Conservation (phyloP, 495 filamentous ascomycete species). For the Venustampulla echinocandica region DNA sequence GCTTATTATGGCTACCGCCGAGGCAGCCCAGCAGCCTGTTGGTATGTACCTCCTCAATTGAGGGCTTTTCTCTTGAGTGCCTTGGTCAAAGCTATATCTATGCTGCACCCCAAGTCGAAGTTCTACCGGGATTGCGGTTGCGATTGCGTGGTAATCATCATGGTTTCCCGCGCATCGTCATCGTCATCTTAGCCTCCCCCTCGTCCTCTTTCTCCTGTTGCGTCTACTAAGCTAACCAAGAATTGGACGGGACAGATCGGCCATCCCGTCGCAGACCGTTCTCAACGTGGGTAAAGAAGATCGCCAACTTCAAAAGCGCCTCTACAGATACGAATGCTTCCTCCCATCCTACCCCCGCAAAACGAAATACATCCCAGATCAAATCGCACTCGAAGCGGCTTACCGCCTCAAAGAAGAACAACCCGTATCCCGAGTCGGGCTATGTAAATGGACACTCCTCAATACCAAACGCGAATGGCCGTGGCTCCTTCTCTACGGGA, state of each 20-base stretch:
- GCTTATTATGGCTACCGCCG: slow-evolving; percentile 72
- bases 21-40: slow-evolving; percentile 52
- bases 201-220: not conserved
- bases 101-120: no score
- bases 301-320: slow-evolving; percentile 69
- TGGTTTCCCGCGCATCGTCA: not conserved
- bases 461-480: slow-evolving; percentile 39
- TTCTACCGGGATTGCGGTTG: no score
- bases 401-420: slow-evolving; percentile 58
- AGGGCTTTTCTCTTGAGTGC: not conserved
- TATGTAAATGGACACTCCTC: slow-evolving; percentile 27
- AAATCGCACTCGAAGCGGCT: slow-evolving; percentile 22
- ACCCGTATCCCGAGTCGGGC: slow-evolving; percentile 70
- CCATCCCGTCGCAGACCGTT: slow-evolving; percentile 70
- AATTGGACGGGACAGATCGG: no score
- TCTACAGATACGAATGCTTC: slow-evolving; percentile 8
- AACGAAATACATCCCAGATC: slow-evolving; percentile 29
- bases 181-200: slow-evolving; percentile 10
- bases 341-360: slow-evolving; percentile 17
- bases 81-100: slow-evolving; percentile 8
- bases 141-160: no score
- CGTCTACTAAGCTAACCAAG: slow-evolving; percentile 12
- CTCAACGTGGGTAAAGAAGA: slow-evolving; percentile 87
- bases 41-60: slow-evolving; percentile 40
- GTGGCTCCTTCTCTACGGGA: slow-evolving; percentile 49